These are phyloP conservation scores for Penicillium verhagenii DNA, from an alignment of 495 filamentous ascomycete species.

Conservation along the genomic window DNA sequence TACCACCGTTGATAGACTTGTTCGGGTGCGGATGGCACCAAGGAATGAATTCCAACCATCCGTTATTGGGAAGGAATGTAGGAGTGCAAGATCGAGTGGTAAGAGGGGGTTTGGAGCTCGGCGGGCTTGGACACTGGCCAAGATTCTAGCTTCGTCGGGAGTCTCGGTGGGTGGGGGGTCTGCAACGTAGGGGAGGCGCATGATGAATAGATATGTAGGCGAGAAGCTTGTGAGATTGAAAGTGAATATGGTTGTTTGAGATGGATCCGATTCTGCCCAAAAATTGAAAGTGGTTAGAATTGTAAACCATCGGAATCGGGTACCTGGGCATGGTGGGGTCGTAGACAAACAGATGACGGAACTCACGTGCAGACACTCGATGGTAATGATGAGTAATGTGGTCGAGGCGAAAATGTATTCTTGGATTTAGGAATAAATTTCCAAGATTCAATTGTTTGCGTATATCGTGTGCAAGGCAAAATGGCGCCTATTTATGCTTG, in stretches of 20 bases:
- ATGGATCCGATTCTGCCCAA: too few species aligned
- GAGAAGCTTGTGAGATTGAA: background rate
- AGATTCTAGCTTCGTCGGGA: slow-evolving; percentile 51
- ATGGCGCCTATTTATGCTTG: slow-evolving; percentile 7
- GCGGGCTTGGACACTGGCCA: slow-evolving; percentile 60
- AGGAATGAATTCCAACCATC: slow-evolving; percentile 83
- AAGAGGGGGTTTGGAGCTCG: slow-evolving; percentile 64
- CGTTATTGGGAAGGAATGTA: slow-evolving; percentile 70
- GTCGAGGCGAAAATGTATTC: background rate
- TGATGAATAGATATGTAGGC: slow-evolving; percentile 41
- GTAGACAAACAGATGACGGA: background rate
- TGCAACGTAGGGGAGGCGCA: slow-evolving; percentile 71
- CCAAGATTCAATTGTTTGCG: background rate
- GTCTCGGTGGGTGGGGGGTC: slow-evolving; percentile 52
- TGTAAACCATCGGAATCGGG: too few species aligned
- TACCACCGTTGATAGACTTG: slow-evolving; percentile 55
- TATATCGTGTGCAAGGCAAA: background rate
- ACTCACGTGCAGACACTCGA: background rate
- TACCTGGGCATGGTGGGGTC: background rate
- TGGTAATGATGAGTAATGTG: too few species aligned
- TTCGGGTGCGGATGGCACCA: slow-evolving; percentile 68
- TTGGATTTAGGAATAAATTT: background rate
- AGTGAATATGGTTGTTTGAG: too few species aligned
- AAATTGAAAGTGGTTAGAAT: too few species aligned
- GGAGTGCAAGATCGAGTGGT: slow-evolving; percentile 67